A percentile compares a stretch with the other conserved stretches of the same genome.
Evolutionary conservation across 768 basidiomycete genomes (phyloP).

Genomic region (Termitomyces sp.): DNA sequence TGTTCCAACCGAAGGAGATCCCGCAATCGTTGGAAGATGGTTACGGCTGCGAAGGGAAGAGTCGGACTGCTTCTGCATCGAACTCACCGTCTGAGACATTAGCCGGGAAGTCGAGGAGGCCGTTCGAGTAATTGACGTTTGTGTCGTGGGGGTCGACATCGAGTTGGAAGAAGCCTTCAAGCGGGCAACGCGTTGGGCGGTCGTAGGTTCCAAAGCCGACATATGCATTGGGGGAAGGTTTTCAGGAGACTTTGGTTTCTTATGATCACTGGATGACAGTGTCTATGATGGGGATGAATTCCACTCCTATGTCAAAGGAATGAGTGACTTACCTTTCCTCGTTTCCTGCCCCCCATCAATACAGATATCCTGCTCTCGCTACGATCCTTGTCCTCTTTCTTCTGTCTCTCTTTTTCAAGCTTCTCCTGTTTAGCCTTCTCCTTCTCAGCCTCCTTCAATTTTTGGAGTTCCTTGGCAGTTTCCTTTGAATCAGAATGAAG

Average conservation of each 20-base stretch:
- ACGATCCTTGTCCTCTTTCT: slow-evolving; percentile 83
- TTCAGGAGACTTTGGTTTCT: slow-evolving; percentile 67
- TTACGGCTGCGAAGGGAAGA: slow-evolving; percentile 73
- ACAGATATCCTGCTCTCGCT: slow-evolving; percentile 89
- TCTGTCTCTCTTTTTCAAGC: slow-evolving; percentile 49
- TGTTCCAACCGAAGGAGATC: slow-evolving; percentile 85
- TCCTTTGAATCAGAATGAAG: slow-evolving; percentile 70
- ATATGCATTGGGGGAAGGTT: slow-evolving; percentile 91
- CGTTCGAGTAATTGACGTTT: slow-evolving; percentile 29
- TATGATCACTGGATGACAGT: slow-evolving; percentile 77
- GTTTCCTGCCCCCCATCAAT: slow-evolving; percentile 83
- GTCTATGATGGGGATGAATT: slow-evolving; percentile 49
- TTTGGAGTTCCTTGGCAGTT: slow-evolving; percentile 41
- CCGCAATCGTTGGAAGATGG: slow-evolving; percentile 87
- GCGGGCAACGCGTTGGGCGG: slow-evolving; percentile 82
- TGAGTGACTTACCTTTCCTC: slow-evolving; percentile 73
- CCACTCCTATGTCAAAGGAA: slow-evolving; percentile 4
- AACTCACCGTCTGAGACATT: slow-evolving; percentile 82
- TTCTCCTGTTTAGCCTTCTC: slow-evolving; percentile 42
- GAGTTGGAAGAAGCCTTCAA: slow-evolving; percentile 60
- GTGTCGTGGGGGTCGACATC: slow-evolving; percentile 40
- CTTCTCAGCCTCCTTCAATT: slow-evolving; percentile 50
- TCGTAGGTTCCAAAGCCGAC: slow-evolving; percentile 75
- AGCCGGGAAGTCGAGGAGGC: slow-evolving; percentile 54
- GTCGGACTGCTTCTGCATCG: slow-evolving; percentile 86